Evolutionary conservation across 768 basidiomycete species (phyloP).

Genomic region (Boletus rubescentipes): DNA sequence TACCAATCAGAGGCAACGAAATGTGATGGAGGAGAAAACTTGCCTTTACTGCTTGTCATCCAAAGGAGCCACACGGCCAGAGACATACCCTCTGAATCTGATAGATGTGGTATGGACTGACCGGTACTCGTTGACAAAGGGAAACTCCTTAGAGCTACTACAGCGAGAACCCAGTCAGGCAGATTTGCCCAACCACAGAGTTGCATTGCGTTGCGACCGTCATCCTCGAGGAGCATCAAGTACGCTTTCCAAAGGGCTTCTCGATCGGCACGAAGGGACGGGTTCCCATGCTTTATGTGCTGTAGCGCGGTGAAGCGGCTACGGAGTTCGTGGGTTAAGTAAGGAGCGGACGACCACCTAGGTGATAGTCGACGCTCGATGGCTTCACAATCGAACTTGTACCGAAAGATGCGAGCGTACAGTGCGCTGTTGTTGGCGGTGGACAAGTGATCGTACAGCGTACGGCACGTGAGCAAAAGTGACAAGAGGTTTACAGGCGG

Average conservation of each 20-base stretch:
- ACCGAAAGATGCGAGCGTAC: slow-evolving; percentile 44
- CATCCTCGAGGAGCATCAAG: slow-evolving; percentile 54
- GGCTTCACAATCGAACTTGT: slow-evolving; percentile 46
- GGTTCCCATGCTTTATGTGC: slow-evolving; percentile 37
- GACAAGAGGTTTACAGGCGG: slow-evolving; percentile 42
- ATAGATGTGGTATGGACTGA: slow-evolving; percentile 18
- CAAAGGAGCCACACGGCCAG: slow-evolving; percentile 47
- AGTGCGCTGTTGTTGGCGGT: slow-evolving; percentile 37
- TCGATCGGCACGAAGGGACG: slow-evolving; percentile 15
- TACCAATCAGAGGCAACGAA: slow-evolving; percentile 12
- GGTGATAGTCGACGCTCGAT: slow-evolving; percentile 38
- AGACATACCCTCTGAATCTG: slow-evolving; percentile 38
- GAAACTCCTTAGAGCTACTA: slow-evolving; percentile 10
- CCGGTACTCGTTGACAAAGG: not conserved
- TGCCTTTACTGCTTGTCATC: slow-evolving; percentile 44
- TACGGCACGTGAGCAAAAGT: slow-evolving; percentile 40
- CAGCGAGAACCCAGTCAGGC: slow-evolving; percentile 25
- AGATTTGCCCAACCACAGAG: slow-evolving; percentile 43
- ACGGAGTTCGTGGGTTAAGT: slow-evolving; percentile 44
- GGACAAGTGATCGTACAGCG: slow-evolving; percentile 37
- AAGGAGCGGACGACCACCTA: slow-evolving; percentile 37
- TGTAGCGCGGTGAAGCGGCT: slow-evolving; percentile 41
- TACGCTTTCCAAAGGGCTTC: slow-evolving; percentile 56
- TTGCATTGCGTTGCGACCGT: slow-evolving; percentile 45
- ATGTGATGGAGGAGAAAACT: slow-evolving; percentile 11